Percentiles rank a stretch among this genome's conserved stretches.
phyloP scores from a whole-genome alignment of 1,284 basidiomycete genomes.

The Cryptococcus floricola region DNA sequence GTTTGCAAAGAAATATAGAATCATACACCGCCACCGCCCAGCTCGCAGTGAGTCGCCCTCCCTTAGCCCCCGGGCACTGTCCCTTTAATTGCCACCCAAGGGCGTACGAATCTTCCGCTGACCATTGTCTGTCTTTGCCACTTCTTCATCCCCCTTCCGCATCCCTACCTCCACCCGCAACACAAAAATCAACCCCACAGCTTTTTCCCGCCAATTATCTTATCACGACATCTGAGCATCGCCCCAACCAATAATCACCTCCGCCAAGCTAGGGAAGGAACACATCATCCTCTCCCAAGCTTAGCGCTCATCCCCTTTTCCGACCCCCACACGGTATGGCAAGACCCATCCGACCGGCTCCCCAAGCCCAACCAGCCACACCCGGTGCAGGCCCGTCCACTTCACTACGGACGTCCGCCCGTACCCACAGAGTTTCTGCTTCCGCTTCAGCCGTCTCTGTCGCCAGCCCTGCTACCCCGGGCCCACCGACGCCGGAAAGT shows the following conservation, averaged over 20 bases:
- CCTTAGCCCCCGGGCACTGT: not conserved
- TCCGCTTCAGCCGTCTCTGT: slow-evolving; percentile 4
- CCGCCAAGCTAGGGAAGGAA: slow-evolving; percentile 7
- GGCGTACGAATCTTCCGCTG: not conserved
- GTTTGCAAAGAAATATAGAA: no score
- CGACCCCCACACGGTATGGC: slow-evolving; percentile 12
- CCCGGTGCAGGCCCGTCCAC: not conserved
- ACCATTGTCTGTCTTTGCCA: not conserved
- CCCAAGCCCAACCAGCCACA: slow-evolving; percentile 11
- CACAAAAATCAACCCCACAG: not conserved
- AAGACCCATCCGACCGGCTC: slow-evolving; percentile 19
- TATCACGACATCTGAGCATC: no score
- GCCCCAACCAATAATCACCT: not conserved
- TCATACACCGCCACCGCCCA: no score
- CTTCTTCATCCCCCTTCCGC: not conserved
- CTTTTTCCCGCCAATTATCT: not conserved
- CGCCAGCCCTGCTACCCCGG: slow-evolving; percentile 5
- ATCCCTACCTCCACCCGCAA: no score
- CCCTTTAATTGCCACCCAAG: slow-evolving; percentile 1
- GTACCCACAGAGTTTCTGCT: not conserved
- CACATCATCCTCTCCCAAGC: slow-evolving; percentile 4
- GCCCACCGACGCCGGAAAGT: slow-evolving; percentile 8
- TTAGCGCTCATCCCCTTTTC: slow-evolving; percentile 3
- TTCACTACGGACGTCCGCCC: not conserved
- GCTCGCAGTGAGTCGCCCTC: not conserved